Evolutionary conservation across 1,284 basidiomycete species (phyloP), one percentile per base, ranked within the genome.

Genomic region (Schizophyllum commune): DNA sequence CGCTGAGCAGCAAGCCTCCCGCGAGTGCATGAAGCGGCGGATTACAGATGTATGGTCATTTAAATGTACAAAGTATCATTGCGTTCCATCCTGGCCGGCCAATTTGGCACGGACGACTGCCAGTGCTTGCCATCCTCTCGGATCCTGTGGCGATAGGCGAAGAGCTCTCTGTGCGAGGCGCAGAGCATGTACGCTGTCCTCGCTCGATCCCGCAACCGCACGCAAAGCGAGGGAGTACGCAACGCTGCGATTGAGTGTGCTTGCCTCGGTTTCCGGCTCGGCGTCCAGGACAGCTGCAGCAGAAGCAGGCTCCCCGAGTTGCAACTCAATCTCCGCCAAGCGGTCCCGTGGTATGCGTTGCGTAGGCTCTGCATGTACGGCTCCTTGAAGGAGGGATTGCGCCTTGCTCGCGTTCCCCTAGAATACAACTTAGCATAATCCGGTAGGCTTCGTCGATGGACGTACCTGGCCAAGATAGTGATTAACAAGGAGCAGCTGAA

Each of bases 401-500:
- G 88, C 87, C 64, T 79, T 77, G 54, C 68, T 68, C 9, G 74
- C 65, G 63, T 86, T 78, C 15, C 75, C 76, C 87, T 89, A 65
- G 21, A 55, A 15, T 58, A 52, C 27, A 39, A 6, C 6, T 39
- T 7, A 39, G 13, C 13, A 39, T 6, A 39, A 13, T 6, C 34
- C 13, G 34, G 13, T 13, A 39, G 13, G 34, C 13, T 6, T 39
- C 34, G 34, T 6, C 34, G 34, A 13, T 13, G 13, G 34, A 13
- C 34, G 13, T 39, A 89, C 91, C 79, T 85, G 83, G 8, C 79
- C 77, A 19, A 92, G 79, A 68, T 86, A 75, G 67, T 91, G 83
- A 65, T 87, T 83, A 1, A 83, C 77, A 6, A 91, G 75, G 60
- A 94, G 76, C 68, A 87, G 83, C 47, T 84, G 78, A 20, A 92